Evolutionary conservation across 306 rosid species (phyloP).

Genomic region (Mimosa bimucronata): DNA sequence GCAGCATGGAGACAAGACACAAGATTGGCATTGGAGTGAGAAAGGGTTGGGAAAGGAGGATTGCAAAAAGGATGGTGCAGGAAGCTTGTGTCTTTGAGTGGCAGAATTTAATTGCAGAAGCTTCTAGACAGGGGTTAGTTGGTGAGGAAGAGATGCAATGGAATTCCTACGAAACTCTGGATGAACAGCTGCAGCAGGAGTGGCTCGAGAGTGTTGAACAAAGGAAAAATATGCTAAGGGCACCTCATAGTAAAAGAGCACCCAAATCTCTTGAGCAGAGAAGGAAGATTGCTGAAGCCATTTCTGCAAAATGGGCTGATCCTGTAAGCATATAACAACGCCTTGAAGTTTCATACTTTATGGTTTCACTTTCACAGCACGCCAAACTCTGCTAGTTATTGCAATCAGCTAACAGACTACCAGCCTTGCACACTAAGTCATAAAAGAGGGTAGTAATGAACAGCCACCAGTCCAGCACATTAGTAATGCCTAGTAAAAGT

Average conservation of each 20-base stretch:
- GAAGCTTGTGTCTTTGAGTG: constrained; percentile 76
- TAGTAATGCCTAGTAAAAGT: constrained; percentile 7
- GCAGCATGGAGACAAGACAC: constrained; percentile 73
- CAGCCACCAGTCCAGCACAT: constrained; percentile 1
- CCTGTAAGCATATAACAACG: constrained; percentile 61
- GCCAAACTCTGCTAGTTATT: constrained; percentile 23
- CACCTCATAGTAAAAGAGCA: constrained; percentile 65
- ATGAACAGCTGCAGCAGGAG: constrained; percentile 65
- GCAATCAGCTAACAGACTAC: background rate
- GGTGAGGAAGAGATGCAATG: constrained; percentile 88
- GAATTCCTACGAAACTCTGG: constrained; percentile 70
- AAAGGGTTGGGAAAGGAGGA: constrained; percentile 75
- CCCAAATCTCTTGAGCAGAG: constrained; percentile 91
- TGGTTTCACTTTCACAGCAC: constrained; percentile 2
- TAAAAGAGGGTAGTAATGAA: background rate
- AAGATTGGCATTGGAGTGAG: constrained; percentile 80
- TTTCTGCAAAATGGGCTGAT: constrained; percentile 92
- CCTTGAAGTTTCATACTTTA: constrained; percentile 31
- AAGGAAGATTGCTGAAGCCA: constrained; percentile 87
- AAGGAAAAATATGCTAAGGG: constrained; percentile 55
- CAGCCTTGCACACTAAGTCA: background rate
- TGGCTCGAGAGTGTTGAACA: constrained; percentile 66
- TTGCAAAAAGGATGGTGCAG: constrained; percentile 58
- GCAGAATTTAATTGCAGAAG: constrained; percentile 85
- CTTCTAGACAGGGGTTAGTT: constrained; percentile 71